These are phyloP conservation scores for Solanum chaucha DNA, from an alignment of 257 asterid species.

Conservation along the genomic window DNA sequence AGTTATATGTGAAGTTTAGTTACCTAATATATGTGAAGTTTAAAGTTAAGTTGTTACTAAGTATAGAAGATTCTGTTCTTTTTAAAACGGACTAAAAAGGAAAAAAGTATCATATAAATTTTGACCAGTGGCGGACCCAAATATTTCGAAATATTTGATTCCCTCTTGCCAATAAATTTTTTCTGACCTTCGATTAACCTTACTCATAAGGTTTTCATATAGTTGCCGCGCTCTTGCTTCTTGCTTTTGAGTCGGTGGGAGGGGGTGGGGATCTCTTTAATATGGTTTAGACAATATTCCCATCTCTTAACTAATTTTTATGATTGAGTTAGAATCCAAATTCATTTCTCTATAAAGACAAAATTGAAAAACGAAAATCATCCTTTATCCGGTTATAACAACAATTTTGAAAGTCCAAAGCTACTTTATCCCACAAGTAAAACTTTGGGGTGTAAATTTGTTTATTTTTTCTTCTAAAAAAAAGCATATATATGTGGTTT, in stretches of 20 bases:
- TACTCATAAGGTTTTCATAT: neutral
- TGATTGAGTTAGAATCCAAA: too few species aligned
- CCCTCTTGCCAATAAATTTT: neutral
- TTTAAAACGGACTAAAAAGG: too few species aligned
- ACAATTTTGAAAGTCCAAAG: too few species aligned
- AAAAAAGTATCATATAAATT: too few species aligned
- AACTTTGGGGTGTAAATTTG: neutral
- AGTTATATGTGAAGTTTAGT: too few species aligned
- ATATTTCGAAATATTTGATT: too few species aligned
- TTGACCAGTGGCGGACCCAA: neutral
- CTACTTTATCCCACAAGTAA: neutral
- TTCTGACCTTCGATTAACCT: neutral
- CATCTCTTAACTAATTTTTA: too few species aligned
- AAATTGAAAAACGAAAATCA: too few species aligned
- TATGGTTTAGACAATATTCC: neutral
- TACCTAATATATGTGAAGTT: too few species aligned
- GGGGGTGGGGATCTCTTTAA: neutral
- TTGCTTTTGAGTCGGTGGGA: neutral
- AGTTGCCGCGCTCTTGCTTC: neutral
- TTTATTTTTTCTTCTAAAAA: neutral
- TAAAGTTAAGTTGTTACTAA: too few species aligned
- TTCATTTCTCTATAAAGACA: too few species aligned
- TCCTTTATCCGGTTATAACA: fast-evolving
- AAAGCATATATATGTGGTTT: neutral
- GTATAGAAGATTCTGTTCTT: too few species aligned